phyloP scores from a whole-genome alignment of 306 rosid genomes.

The Ochetophila trinervis region DNA sequence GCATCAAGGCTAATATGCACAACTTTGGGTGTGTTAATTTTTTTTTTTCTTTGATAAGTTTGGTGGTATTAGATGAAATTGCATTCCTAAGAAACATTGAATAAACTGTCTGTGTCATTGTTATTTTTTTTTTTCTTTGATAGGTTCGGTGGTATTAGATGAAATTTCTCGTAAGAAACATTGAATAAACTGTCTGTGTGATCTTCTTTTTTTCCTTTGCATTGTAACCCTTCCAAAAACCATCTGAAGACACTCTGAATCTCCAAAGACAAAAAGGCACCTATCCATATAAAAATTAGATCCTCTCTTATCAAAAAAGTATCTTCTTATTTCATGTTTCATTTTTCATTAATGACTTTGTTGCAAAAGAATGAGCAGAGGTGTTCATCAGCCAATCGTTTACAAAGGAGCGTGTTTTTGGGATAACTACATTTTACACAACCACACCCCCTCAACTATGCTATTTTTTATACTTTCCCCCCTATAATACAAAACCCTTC shows the following conservation, averaged over 20 bases:
- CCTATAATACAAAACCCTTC: too few relatives aligned
- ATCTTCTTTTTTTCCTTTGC: neutral
- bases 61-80: neutral
- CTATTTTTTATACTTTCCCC: too few relatives aligned
- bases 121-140: neutral
- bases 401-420: too few relatives aligned
- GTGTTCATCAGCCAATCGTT: too few relatives aligned
- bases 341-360: too few relatives aligned
- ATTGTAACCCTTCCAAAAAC: neutral
- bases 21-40: neutral
- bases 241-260: neutral
- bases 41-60: neutral
- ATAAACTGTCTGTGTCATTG: neutral
- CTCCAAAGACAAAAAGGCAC: neutral
- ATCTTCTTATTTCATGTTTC: too few relatives aligned
- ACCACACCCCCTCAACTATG: too few relatives aligned
- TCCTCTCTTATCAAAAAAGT: too few relatives aligned
- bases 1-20: neutral
- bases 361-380: too few relatives aligned
- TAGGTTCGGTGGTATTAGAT: neutral
- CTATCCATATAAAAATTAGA: neutral
- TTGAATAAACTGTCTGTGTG: neutral
- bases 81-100: neutral
- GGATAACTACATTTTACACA: too few relatives aligned
- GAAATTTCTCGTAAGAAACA: neutral